phyloP scores from a whole-genome alignment of 1,139 yeast genomes.

The Pichia sp. region DNA sequence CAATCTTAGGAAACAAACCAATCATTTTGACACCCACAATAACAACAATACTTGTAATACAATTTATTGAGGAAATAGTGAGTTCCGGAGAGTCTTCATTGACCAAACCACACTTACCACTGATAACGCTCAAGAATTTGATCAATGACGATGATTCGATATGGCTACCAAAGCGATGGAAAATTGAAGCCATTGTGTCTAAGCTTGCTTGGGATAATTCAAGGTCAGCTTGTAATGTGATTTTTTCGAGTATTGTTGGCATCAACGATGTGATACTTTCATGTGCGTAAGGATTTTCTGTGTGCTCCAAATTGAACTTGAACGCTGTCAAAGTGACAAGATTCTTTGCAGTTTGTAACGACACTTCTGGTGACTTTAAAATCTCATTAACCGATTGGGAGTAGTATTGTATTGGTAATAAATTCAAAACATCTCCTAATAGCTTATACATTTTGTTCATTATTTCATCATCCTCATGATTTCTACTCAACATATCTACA shows the following conservation, averaged over 20 bases:
- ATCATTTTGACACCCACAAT: slow-evolving; percentile 81
- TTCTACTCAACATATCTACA: slow-evolving; percentile 27
- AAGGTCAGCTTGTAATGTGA: slow-evolving; percentile 37
- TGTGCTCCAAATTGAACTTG: slow-evolving; percentile 65
- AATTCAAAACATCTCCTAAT: slow-evolving; percentile 57
- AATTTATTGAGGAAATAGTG: slow-evolving; percentile 70
- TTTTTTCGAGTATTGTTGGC: slow-evolving; percentile 45
- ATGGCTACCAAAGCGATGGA: slow-evolving; percentile 56
- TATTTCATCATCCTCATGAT: slow-evolving; percentile 30
- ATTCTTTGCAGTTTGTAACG: slow-evolving; percentile 43
- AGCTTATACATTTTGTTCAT: slow-evolving; percentile 39
- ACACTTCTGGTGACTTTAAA: slow-evolving; percentile 26
- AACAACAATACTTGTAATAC: slow-evolving; percentile 64
- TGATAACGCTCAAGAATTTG: slow-evolving; percentile 43
- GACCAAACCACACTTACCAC: slow-evolving; percentile 48
- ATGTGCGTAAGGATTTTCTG: slow-evolving; percentile 43
- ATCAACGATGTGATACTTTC: slow-evolving; percentile 45
- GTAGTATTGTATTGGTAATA: slow-evolving; percentile 72
- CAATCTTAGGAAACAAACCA: slow-evolving; percentile 78
- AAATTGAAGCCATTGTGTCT: slow-evolving; percentile 61
- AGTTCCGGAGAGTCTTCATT: slow-evolving; percentile 51
- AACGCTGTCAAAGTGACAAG: slow-evolving; percentile 57
- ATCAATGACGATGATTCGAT: slow-evolving; percentile 47
- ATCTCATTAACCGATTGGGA: slow-evolving; percentile 61
- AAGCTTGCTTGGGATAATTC: slow-evolving; percentile 64